These are phyloP conservation scores for Paraphoma sp. DNA, from an alignment of 2,329 filamentous ascomycete genomes.

Conservation along the genomic window DNA sequence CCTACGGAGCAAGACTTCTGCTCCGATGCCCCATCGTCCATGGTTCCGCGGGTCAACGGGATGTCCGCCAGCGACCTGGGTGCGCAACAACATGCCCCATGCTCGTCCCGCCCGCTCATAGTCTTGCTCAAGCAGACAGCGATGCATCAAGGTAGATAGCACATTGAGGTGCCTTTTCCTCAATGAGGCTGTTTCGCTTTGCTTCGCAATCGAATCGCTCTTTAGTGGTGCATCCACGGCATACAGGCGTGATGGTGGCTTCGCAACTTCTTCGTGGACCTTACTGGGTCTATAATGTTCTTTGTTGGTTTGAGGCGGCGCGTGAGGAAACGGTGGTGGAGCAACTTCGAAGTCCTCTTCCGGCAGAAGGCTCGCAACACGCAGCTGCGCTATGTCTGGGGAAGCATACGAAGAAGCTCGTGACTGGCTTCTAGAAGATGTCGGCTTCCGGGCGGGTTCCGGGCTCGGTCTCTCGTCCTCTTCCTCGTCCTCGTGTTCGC, in stretches of 20 bases:
- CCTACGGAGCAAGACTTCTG: conserved; percentile 77
- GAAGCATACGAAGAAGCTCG: conserved; percentile 25
- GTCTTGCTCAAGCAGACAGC: conserved; percentile 73
- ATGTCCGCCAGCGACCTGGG: conserved; percentile 60
- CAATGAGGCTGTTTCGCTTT: conserved; percentile 34
- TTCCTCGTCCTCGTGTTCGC: conserved; percentile 4
- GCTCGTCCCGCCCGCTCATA: conserved; percentile 74
- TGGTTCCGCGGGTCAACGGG: conserved; percentile 72
- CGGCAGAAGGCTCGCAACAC: conserved; percentile 51
- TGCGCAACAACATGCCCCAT: conserved; percentile 75
- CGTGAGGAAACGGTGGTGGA: conserved; percentile 54
- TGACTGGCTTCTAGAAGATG: conserved; percentile 17
- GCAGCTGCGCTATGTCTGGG: conserved; percentile 38
- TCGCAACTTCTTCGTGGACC: conserved; percentile 50
- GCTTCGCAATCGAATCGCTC: conserved; percentile 11
- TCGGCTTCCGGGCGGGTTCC: neutral
- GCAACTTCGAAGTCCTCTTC: conserved; percentile 48
- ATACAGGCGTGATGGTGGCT: conserved; percentile 51
- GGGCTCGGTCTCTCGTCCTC: conserved; percentile 13
- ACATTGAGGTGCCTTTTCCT: conserved; percentile 67
- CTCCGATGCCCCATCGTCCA: conserved; percentile 81
- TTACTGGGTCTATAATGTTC: conserved; percentile 22
- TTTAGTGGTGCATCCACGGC: conserved; percentile 27
- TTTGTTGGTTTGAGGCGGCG: conserved; percentile 30
- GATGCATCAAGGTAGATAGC: conserved; percentile 73